A percentile compares a stretch with the other conserved stretches of the same genome.
Conservation (phyloP, 768 basidiomycete genomes). For the Podaxis sp. region DNA sequence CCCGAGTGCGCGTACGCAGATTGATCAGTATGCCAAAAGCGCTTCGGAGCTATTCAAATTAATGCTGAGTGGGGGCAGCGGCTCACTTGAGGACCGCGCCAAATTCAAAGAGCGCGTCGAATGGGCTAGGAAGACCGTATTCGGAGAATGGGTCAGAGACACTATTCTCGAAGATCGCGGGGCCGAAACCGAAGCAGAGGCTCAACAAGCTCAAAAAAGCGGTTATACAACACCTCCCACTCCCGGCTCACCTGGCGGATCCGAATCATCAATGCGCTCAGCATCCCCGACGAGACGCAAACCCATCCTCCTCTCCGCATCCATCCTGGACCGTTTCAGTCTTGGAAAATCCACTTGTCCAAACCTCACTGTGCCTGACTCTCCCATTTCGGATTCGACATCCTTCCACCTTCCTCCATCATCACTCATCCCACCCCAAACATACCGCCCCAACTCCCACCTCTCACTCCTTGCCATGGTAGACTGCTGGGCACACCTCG, state of each 20-base stretch:
- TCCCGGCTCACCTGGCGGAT: not conserved
- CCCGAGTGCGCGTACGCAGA: conserved; percentile 84
- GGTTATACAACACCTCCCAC: not conserved
- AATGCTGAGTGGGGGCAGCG: conserved; percentile 69
- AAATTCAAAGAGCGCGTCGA: conserved; percentile 72
- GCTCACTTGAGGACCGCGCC: conserved; percentile 35
- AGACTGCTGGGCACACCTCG: conserved; percentile 91
- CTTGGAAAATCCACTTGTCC: conserved; percentile 48
- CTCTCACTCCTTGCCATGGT: conserved; percentile 96
- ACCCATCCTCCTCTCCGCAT: conserved; percentile 82
- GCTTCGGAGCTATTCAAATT: conserved; percentile 92
- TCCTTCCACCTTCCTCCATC: conserved; percentile 13
- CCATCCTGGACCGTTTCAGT: conserved; percentile 87
- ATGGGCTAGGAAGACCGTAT: conserved; percentile 74
- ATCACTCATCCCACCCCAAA: conserved; percentile 37
- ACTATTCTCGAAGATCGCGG: not conserved
- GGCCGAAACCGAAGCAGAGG: too few species aligned
- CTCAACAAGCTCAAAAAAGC: not conserved
- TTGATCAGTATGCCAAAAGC: conserved; percentile 86
- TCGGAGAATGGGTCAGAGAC: conserved; percentile 42
- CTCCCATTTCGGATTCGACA: conserved; percentile 8
- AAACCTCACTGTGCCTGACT: conserved; percentile 13
- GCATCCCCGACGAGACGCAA: conserved; percentile 27
- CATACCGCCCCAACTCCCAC: conserved; percentile 78
- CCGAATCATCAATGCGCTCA: not conserved